Conservation (phyloP, 164 flowering plant species). For the Vitis labrusca region DNA sequence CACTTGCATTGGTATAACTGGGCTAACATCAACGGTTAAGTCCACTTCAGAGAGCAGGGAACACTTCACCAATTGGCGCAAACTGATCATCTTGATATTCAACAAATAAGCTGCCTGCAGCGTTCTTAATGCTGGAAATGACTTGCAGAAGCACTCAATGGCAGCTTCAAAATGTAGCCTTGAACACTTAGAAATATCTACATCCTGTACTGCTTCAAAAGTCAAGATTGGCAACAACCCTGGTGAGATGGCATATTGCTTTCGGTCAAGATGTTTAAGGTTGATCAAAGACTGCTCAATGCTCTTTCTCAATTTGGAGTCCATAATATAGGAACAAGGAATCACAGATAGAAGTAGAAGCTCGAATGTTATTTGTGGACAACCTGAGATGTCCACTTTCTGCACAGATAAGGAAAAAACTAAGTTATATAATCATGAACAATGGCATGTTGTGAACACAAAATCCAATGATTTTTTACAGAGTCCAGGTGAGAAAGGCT, state of each 20-base stretch:
- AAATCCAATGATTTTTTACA: too few relatives aligned
- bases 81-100: conserved; percentile 34
- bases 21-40: conserved; percentile 56
- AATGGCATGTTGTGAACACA: neutral
- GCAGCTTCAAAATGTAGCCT: conserved; percentile 42
- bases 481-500: neutral
- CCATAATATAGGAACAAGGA: conserved; percentile 35
- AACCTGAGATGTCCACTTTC: conserved; percentile 72
- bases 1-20: conserved; percentile 37
- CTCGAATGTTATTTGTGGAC: conserved; percentile 58
- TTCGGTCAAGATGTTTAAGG: conserved; percentile 13
- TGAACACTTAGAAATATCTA: conserved; percentile 68
- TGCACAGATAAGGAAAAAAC: conserved; percentile 27
- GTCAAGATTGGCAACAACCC: conserved; percentile 27
- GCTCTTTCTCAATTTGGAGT: conserved; percentile 26
- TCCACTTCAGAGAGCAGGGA: conserved; percentile 53
- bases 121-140: conserved; percentile 65
- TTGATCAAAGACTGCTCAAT: conserved; percentile 17
- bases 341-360: conserved; percentile 54
- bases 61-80: conserved; percentile 41
- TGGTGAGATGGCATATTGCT: conserved; percentile 9
- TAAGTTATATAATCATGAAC: neutral
- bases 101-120: conserved; percentile 56
- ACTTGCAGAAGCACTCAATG: conserved; percentile 47
- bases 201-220: conserved; percentile 58